Evolutionary conservation across 2,329 filamentous ascomycete species (phyloP), one percentile per base, ranked within the genome.

Genomic region (Escovopsis sp.): DNA sequence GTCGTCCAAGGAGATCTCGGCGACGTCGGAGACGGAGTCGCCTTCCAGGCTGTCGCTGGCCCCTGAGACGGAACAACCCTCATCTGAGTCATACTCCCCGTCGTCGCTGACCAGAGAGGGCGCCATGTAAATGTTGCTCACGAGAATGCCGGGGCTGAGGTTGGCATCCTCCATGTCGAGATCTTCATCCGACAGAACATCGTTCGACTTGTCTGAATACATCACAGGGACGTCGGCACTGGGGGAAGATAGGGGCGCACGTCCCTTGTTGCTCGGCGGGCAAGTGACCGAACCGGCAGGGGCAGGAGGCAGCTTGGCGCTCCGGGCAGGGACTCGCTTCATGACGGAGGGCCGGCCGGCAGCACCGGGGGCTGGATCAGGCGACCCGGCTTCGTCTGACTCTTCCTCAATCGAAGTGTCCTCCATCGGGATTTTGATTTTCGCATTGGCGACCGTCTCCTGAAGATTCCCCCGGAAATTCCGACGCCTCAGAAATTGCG

Each of bases 71-170:
- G 70, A 71, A 4, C 75, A 81, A 37, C 68, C 71, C 45, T 76
- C 75, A 43, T 81, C 76, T 2, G 79, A 84, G 50, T 83, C 81
- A 52, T 82, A 84, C 55, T 86, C 82, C 51, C 81, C 80, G 54
- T 86, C 81, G 59, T 88, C 83, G 60, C 81, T 85, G 54, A 87
- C 81, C 39, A 88, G 69, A 51, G 81, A 86, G 16, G 83, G 83
- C 8, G 83, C 81, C 49, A 20, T 20, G 58, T 85, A 85, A 57
- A 20, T 20, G 58, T 85, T 85, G 57, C 80, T 82, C 39, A 79
- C 69, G 36, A 79, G 62, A 0, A 79, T 81, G 51, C 77, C 76
- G 5, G 81, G 81, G 51, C 79, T 84, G 43, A 84, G 60, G 41
- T 83, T 76, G 37, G 68, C 66, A 42, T 78, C 74, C 29, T 61